Evolutionary conservation across 352 stramenopile genomes (phyloP), one percentile per base, ranked within the genome.

Genomic region (Thalassiosira livingstoniorum): DNA sequence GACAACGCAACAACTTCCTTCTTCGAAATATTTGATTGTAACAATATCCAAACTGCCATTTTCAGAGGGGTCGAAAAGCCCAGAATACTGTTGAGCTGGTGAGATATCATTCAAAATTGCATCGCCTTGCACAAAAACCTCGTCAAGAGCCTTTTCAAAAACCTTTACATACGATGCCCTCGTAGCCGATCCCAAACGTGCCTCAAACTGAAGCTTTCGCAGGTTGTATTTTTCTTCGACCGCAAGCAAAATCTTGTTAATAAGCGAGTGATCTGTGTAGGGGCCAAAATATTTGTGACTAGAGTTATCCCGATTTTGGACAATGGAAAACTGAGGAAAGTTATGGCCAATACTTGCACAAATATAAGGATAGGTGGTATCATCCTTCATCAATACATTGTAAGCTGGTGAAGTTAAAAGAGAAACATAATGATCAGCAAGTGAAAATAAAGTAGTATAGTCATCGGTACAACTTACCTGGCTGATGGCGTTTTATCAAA

Each of bases 341-440:
- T 54, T 27, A 68, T 92, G 84, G 29, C 81, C 83, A 25, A 91
- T 69, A 32, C 77, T 81, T 25, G 87, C 87, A 74, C 85, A 91
- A 43, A 92, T 90, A 65, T 91, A 92, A 27, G 87, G 87, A 75
- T 90, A 90, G 18, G 77, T 75, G 51, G 77, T 54, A 74, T 92
- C 87, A 70, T 92, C 87, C 75, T 91, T 89, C 58, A 91, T 34
- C 25, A 87, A 54, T n/a, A 91, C 83, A 69, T 90, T 91, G 68
- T 90, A 91, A 11, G 2, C 2, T 27, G 1, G 7, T 27, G 45
- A 55, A 4, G 45, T 55, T 4, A 55, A 55, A 27, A 27, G 1
- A 15, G 1, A 27, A 10, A 10, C 45, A 55, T 1, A 1, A 55
- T 27, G 45, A 11, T 10, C 7, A 27, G n/a, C 45, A 55, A 15